Evolutionary conservation across 2,329 filamentous ascomycete species (phyloP), one percentile per base, ranked within the genome.

Genomic region (Waltergamsia citrina): DNA sequence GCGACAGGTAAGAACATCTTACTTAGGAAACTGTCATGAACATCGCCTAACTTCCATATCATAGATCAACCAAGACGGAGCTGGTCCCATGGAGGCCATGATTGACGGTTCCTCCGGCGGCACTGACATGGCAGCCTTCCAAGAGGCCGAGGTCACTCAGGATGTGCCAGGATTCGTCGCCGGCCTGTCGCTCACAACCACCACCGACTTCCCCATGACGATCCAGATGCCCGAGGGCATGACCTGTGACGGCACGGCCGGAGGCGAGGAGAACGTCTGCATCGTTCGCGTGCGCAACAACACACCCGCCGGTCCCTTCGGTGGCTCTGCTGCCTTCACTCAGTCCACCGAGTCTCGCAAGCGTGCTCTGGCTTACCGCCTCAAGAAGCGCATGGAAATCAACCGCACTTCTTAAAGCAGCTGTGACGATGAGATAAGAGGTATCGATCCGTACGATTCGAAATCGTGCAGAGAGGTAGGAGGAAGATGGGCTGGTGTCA

Each of bases 21-120:
- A 20, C 18, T 5, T 7, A 19, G 16, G 15, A 29, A 20, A 24
- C 29, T 33, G 23, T 25, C 28, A 36, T 16, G 11, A 4, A 17
- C 12, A 28, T 29, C 18, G 15, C 17, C 31, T 4, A 20, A n/a
- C n/a, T 24, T 32, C 23, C 25, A 33, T 3, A 5, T 11, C 16
- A 10, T 73, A 82, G 60, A 72, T 82, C 60, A 82, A 82, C 67
- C 77, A 81, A 54, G 78, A 82, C 45, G 78, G 78, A 16, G 78
- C 77, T 1, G 78, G 78, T 3, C 76, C 76, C 2, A 57, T 82
- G 31, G 68, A 61, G 20, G 77, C 77, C 7, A 60, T 63, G 28
- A 61, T 82, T 32, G 78, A 83, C 47, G 56, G 63, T 27, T 78
- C 75, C 18, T 81, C 75, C 2, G 76, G 74, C 22, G 78, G 78